Base-by-base conservation (phyloP, 371 early-diverging fungal species). In the Mortierella sp. region DNA sequence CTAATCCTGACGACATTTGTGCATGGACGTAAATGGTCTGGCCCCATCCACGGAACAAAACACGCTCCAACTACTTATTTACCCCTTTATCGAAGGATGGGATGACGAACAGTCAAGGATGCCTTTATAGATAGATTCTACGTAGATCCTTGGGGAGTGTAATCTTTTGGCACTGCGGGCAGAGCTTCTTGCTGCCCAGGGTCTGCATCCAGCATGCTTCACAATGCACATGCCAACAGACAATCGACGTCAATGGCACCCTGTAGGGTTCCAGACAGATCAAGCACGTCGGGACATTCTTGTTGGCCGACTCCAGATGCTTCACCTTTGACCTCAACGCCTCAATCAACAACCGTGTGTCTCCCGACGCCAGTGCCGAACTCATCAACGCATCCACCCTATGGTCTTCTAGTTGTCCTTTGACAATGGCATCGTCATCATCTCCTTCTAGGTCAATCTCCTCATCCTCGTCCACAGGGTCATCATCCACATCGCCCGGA, bases 211-310 rank as follows among this genome's bases (percentile, higher is more conserved):
- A 97, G 77, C 97, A 97, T 65, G 88, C 87, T 75, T 96, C 94
- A 80, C 97, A 97, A 69, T 95, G 94, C 6, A 97, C 97, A 88
- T 97, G 97, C 97, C 97, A 97, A 82, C 97, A 97, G 16, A 92
- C 90, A 64, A 95, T 93, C 0, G 96, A 96, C 2, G 91, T 90
- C 24, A 95, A 77, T 0, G 97, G 96, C 16, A 88, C 87, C 22
- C 87, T 88, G 85, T 93, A 96, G 0, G 91, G 87, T 53, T 95
- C 95, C n/a, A 94, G 85, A 78, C 97, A 97, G 14, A 96, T 93
- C 22, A 95, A 85, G 85, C 97, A 97, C 64, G 91, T 90, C 1
- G 89, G 93, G 19, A 86, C 85, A 8, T 89, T 87, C 39, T 88
- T 85, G 16, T 90, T 79, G 8, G 88, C 85, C 16, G 81, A 68